These are phyloP conservation scores for Penicillium concentricum DNA, from an alignment of 2,329 filamentous ascomycete genomes.

Conservation along the genomic window DNA sequence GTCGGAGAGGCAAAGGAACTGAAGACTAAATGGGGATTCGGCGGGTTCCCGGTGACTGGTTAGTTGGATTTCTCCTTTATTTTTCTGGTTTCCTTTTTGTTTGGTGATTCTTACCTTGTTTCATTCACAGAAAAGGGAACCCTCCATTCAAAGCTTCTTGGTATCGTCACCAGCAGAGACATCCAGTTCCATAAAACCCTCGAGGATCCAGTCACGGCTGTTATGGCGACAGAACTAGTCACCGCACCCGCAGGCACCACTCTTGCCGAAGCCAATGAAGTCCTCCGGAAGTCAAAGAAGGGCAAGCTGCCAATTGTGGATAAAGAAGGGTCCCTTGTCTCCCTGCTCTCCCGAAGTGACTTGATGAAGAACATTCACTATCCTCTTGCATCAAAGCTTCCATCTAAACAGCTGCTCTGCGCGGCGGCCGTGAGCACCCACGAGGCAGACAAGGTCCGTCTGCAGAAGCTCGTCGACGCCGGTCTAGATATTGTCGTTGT, in stretches of 20 bases:
- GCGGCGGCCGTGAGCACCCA: slow-evolving; percentile 94
- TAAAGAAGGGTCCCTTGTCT: slow-evolving; percentile 77
- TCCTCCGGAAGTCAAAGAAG: slow-evolving; percentile 95
- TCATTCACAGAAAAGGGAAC: slow-evolving; percentile 72
- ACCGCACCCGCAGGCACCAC: slow-evolving; percentile 82
- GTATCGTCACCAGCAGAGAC: slow-evolving; percentile 96
- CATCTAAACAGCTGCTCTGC: slow-evolving; percentile 96
- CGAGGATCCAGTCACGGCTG: slow-evolving; percentile 71
- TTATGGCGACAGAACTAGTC: slow-evolving; percentile 94
- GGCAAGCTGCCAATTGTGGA: slow-evolving; percentile 95
- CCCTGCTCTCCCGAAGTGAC: slow-evolving; percentile 90
- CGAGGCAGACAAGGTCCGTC: slow-evolving; percentile 83
- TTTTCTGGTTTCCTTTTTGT: not conserved
- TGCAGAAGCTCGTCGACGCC: slow-evolving; percentile 86
- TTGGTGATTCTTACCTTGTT: not conserved
- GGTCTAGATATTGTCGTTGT: slow-evolving; percentile 93
- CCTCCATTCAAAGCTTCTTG: slow-evolving; percentile 90
- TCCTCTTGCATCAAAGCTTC: slow-evolving; percentile 92
- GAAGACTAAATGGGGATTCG: slow-evolving; percentile 98
- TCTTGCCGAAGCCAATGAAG: slow-evolving; percentile 84
- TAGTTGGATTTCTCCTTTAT: slow-evolving; percentile 44
- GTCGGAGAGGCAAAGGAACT: slow-evolving; percentile 86
- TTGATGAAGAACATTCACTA: slow-evolving; percentile 98
- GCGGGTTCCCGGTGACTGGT: slow-evolving; percentile 98
- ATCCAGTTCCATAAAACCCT: slow-evolving; percentile 89